These are phyloP conservation scores for Fusarium agapanthi DNA, from an alignment of 2,329 filamentous ascomycete genomes.

Conservation along the genomic window DNA sequence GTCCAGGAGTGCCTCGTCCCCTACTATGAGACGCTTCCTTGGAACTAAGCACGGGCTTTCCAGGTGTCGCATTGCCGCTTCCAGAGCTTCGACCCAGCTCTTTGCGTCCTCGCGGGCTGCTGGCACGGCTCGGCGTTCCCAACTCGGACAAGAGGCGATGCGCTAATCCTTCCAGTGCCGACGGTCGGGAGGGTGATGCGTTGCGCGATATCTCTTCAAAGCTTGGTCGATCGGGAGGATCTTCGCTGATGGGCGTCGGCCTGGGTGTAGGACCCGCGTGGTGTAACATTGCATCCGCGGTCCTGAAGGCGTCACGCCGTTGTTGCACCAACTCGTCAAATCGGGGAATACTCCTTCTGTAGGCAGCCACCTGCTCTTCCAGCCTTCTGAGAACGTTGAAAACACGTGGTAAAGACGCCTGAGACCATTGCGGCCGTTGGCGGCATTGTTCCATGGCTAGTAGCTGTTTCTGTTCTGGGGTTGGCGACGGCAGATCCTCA, in stretches of 20 bases:
- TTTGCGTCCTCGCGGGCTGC: constrained; percentile 60
- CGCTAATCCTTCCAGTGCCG: constrained; percentile 67
- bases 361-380: constrained; percentile 68
- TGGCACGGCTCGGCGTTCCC: constrained; percentile 61
- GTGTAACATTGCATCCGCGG: constrained; percentile 60
- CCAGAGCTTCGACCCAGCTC: constrained; percentile 50
- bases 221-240: constrained; percentile 54
- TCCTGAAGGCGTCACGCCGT: constrained; percentile 70
- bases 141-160: constrained; percentile 70
- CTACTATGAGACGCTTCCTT: constrained; percentile 56
- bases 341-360: constrained; percentile 71
- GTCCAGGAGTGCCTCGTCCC: constrained; percentile 42
- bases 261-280: constrained; percentile 45
- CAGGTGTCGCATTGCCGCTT: constrained; percentile 45
- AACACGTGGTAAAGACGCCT: constrained; percentile 60
- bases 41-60: constrained; percentile 48
- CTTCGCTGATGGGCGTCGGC: constrained; percentile 44
- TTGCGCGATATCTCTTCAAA: constrained; percentile 56
- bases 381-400: constrained; percentile 67
- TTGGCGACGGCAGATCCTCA: constrained; percentile 19
- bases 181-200: constrained; percentile 62
- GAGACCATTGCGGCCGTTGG: constrained; percentile 62
- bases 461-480: constrained; percentile 49
- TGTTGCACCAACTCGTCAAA: constrained; percentile 77
- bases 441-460: constrained; percentile 61